A percentile compares a stretch with the other conserved stretches of the same genome.
phyloP scores from a whole-genome alignment of 331 rosid species.

The Saraca asoca region DNA sequence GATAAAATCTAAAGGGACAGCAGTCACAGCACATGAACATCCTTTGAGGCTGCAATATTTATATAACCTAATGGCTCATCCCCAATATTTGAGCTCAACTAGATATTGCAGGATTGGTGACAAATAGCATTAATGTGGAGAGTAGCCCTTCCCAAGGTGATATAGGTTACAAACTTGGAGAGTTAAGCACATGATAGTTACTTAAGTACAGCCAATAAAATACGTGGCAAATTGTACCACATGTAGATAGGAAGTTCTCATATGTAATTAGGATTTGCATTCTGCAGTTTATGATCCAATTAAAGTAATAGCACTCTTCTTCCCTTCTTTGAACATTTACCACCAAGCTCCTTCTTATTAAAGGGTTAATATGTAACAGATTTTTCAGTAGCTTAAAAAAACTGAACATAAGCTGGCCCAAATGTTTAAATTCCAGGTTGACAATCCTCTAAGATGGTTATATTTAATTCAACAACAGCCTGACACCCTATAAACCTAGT shows the following conservation, averaged over 20 bases:
- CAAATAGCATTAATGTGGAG: not conserved
- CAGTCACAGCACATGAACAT: conserved; percentile 8
- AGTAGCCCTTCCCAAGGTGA: not conserved
- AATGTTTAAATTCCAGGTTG: not conserved
- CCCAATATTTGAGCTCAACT: not conserved
- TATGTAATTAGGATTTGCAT: conserved; percentile 6
- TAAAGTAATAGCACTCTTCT: conserved; percentile 3
- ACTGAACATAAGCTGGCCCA: not conserved
- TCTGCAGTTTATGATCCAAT: not conserved
- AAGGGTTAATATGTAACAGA: conserved; percentile 8
- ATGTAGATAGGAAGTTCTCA: not conserved
- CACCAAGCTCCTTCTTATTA: conserved; percentile 11
- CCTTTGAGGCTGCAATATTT: conserved; percentile 10
- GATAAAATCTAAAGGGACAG: conserved; percentile 3
- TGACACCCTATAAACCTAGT: not conserved
- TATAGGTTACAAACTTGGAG: not conserved
- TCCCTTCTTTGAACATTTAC: conserved; percentile 11
- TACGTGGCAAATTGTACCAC: not conserved
- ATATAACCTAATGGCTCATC: conserved; percentile 1
- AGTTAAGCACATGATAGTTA: not conserved
- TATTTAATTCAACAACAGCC: conserved; percentile 26
- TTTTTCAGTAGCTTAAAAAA: conserved; percentile 27
- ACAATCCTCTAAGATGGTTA: conserved; percentile 17
- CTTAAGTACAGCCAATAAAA: not conserved
- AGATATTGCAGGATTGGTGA: not conserved